These are phyloP conservation scores for Lentinula lateritia DNA, from an alignment of 768 basidiomycete species.

Conservation along the genomic window DNA sequence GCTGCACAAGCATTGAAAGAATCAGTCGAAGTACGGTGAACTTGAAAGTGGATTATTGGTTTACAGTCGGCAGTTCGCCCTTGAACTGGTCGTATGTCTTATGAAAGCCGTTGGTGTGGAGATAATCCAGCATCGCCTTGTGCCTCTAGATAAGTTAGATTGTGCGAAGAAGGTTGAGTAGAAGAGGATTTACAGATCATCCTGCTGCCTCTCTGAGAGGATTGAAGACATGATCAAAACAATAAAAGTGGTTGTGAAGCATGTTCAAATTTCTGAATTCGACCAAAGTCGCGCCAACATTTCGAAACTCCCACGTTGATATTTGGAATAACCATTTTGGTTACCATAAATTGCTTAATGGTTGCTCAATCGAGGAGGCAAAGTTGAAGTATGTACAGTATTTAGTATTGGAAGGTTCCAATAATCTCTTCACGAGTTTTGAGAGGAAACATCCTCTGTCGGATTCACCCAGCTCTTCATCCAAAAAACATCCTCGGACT, in stretches of 20 bases:
- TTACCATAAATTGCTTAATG: neutral
- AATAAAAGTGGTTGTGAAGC: conserved; percentile 1
- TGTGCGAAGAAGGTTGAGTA: neutral
- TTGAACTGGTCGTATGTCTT: conserved; percentile 27
- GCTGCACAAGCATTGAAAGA: neutral
- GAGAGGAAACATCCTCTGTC: too few relatives aligned
- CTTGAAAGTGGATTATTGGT: conserved; percentile 5
- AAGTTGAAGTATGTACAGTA: neutral
- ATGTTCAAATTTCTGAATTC: neutral
- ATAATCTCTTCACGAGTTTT: too few relatives aligned
- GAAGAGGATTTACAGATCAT: conserved; percentile 3
- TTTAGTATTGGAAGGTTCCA: neutral
- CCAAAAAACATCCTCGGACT: too few relatives aligned
- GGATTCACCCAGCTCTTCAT: too few relatives aligned
- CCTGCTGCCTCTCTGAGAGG: conserved; percentile 8
- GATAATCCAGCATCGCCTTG: conserved; percentile 31
- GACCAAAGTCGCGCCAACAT: neutral
- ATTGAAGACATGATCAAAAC: conserved; percentile 5
- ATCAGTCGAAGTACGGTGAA: neutral
- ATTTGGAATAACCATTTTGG: neutral
- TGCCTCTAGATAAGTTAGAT: conserved; percentile 20
- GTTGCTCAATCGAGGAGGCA: too few relatives aligned
- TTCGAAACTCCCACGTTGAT: neutral
- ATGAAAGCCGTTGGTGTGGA: conserved; percentile 22
- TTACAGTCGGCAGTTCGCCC: conserved; percentile 18